Percentiles rank a stretch among this genome's conserved stretches.
Evolutionary conservation across 1,284 basidiomycete genomes (phyloP).

Genomic region (Pseudozyma tsukubaensis): DNA sequence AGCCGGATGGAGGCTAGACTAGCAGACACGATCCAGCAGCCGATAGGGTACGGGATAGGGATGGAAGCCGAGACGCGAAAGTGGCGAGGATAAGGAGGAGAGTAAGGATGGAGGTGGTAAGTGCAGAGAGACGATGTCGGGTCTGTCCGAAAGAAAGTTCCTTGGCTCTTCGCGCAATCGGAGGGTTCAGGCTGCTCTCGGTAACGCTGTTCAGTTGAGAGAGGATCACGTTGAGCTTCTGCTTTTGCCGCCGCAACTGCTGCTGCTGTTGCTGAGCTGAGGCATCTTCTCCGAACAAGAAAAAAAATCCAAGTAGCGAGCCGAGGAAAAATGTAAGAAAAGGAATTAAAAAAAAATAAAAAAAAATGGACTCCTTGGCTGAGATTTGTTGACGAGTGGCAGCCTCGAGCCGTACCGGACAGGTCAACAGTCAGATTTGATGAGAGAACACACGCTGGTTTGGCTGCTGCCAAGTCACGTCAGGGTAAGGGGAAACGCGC

Average conservation of each 20-base stretch:
- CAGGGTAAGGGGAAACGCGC: constrained; percentile 1
- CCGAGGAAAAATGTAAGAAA: constrained; percentile 6
- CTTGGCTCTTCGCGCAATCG: too few species aligned
- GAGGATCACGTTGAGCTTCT: too few species aligned
- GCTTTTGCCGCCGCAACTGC: too few species aligned
- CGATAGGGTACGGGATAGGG: constrained; percentile 1
- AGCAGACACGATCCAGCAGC: constrained; percentile 21
- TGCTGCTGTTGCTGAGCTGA: too few species aligned
- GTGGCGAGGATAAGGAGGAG: background rate
- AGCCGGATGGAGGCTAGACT: constrained; percentile 11
- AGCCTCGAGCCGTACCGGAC: background rate
- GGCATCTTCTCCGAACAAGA: constrained; percentile 1
- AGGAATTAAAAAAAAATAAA: constrained; percentile 4
- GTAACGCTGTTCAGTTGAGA: too few species aligned
- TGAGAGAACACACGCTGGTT: background rate
- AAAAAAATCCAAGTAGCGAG: constrained; percentile 1
- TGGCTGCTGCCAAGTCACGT: constrained; percentile 7
- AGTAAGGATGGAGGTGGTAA: constrained; percentile 6
- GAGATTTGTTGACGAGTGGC: constrained; percentile 4
- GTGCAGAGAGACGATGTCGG: background rate
- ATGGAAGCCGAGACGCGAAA: background rate
- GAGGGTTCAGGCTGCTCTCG: too few species aligned
- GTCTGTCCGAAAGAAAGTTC: too few species aligned
- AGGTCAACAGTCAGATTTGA: background rate
- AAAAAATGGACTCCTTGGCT: constrained; percentile 8